These are phyloP conservation scores for Nemania abortiva DNA, from an alignment of 2,329 filamentous ascomycete genomes.

Conservation along the genomic window DNA sequence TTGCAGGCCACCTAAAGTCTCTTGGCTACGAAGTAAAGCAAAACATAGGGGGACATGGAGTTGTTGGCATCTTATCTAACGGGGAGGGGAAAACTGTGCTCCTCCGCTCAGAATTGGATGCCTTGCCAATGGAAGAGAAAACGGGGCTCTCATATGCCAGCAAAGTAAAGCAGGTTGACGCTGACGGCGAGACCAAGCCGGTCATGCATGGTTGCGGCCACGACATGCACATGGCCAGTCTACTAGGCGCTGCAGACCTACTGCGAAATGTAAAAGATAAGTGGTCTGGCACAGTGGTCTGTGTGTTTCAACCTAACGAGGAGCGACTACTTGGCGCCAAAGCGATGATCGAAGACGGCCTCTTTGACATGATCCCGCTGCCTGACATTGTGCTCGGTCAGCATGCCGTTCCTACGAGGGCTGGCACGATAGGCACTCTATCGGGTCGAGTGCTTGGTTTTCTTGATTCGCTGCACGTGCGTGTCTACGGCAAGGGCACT, in stretches of 20 bases:
- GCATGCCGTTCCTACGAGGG: background rate
- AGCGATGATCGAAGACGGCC: background rate
- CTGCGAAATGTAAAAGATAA: background rate
- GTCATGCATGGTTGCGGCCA: background rate
- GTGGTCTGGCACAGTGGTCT: slow-evolving; percentile 6
- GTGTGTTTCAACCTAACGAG: slow-evolving; percentile 1
- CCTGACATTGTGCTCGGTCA: background rate
- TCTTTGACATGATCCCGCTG: background rate
- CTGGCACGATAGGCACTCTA: background rate
- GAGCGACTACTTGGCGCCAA: background rate
- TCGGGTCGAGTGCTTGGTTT: background rate
- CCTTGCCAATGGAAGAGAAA: background rate
- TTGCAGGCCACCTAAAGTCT: background rate
- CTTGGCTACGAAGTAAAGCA: background rate
- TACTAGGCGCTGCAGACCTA: background rate
- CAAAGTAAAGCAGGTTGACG: background rate
- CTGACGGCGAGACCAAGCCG: background rate
- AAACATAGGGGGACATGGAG: background rate
- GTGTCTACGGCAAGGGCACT: background rate
- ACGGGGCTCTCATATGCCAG: background rate
- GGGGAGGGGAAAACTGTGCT: background rate
- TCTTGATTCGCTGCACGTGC: background rate
- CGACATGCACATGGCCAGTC: background rate
- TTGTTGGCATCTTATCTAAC: background rate
- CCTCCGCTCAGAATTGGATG: background rate